These are phyloP conservation scores for Aspergillus aculeatinus DNA, from an alignment of 2,329 filamentous ascomycete genomes.

Conservation along the genomic window DNA sequence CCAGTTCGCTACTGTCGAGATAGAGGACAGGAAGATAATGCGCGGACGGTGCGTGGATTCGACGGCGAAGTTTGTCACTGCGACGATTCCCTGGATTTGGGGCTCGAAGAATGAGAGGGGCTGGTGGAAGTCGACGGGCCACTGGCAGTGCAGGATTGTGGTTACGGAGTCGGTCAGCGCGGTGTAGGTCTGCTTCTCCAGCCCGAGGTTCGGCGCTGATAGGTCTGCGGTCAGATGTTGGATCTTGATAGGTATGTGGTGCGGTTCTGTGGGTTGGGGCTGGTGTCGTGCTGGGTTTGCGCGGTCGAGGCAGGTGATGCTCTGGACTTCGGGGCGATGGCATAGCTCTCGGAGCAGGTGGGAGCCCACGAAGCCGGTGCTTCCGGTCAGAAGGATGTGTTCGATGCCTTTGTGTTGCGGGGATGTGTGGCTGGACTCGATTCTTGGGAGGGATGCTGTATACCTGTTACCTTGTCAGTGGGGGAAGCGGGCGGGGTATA, in stretches of 20 bases:
- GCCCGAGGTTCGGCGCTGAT: not conserved
- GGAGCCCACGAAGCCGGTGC: slow-evolving; percentile 12
- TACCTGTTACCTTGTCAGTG: too few relatives aligned
- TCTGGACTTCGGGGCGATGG: not conserved
- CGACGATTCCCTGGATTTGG: not conserved
- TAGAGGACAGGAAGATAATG: slow-evolving; percentile 13
- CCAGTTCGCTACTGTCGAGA: slow-evolving; percentile 9
- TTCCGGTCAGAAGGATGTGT: slow-evolving; percentile 14
- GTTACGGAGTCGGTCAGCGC: slow-evolving; percentile 5
- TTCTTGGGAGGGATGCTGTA: too few relatives aligned
- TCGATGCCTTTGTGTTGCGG: not conserved
- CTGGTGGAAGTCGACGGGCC: slow-evolving; percentile 10
- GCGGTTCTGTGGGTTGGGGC: not conserved
- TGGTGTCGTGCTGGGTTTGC: not conserved
- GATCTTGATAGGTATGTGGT: not conserved
- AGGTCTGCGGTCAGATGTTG: not conserved
- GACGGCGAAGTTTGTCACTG: slow-evolving; percentile 2
- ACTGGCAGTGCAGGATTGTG: slow-evolving; percentile 13
- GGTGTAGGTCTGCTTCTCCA: not conserved
- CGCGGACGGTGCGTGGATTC: not conserved
- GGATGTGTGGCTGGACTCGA: not conserved
- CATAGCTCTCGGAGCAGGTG: slow-evolving; percentile 2
- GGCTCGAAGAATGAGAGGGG: too few relatives aligned
- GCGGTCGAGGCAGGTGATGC: slow-evolving; percentile 11
- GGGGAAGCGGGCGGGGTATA: too few relatives aligned